Base-by-base conservation (phyloP, 116 monocot species). In the Posidonia oceanica region DNA sequence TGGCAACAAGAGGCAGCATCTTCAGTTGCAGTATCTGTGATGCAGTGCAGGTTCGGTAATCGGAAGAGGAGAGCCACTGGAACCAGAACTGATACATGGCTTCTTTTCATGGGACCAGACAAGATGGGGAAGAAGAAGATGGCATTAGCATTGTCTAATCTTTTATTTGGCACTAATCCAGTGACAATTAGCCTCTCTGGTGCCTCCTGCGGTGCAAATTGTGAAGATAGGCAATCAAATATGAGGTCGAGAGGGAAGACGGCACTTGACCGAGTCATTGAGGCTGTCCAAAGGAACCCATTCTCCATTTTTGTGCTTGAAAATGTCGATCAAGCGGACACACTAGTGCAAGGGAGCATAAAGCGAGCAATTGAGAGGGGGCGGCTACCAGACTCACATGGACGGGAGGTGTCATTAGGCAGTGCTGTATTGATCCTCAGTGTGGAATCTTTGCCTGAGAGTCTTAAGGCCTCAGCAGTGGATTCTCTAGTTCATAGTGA, bases 1-100 rank as follows among this genome's bases (percentile, higher is more conserved):
- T 91, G 91, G 96, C 96, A 96, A 66, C 62, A 69, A n/a, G 85
- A 96, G 57, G 91, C 91, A 1, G 96, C 91, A 5, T 84, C 91
- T 3, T 74, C 89, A 0, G 78, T 85, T 3, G 79, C 91, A 3
- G 72, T 81, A 2, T 72, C 75, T 0, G 80, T 96, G 23, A 69
- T 72, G 44, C 86, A 79, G 22, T 79, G 81, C 66, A 84, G 80
- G 65, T 82, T 89, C 0, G 91, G 83, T 29, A 74, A 75, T 13
- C 77, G 80, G 29, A 29, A 29, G 29, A 29, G 29, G 29, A 29
- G 29, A 29, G 29, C 29, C 29, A 29, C 29, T 1, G 80, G 73
- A 66, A 63, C 68, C 2, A 94, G 75, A 64, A 55, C 81, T 2
- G 96, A 85, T 64, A 80, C 85, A 6, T 96, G 96, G 96, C 69